phyloP scores from a whole-genome alignment of 441 rosid species.

The Flueggea neowawraea region DNA sequence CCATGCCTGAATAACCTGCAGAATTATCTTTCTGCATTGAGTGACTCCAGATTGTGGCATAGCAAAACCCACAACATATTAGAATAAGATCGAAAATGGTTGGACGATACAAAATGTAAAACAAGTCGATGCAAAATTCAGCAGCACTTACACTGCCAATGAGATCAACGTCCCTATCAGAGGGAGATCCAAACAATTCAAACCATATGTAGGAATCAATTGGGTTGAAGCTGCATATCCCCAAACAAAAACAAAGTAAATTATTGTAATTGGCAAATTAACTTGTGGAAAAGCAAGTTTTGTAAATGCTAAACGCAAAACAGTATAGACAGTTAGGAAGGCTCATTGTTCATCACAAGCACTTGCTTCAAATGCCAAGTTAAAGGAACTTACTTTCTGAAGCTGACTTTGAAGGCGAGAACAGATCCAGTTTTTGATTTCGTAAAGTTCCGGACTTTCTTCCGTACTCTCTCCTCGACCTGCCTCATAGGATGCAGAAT shows the following conservation, averaged over 20 bases:
- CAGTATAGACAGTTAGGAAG: neutral
- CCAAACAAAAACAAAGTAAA: slow-evolving; percentile 3
- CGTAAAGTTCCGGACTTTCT: slow-evolving; percentile 68
- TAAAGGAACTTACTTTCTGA: slow-evolving; percentile 64
- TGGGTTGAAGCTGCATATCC: slow-evolving; percentile 70
- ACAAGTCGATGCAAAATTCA: slow-evolving; percentile 1
- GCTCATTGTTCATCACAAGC: neutral
- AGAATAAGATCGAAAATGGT: neutral
- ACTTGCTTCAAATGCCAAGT: neutral
- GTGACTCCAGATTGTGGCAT: neutral
- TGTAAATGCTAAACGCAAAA: neutral
- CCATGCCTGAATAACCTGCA: slow-evolving; percentile 92
- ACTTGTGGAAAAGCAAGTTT: neutral
- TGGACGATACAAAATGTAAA: slow-evolving; percentile 1
- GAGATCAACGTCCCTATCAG: slow-evolving; percentile 81
- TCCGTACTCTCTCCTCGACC: slow-evolving; percentile 82
- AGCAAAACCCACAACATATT: too few species aligned
- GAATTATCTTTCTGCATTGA: neutral
- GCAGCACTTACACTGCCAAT: slow-evolving; percentile 57
- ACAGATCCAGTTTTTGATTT: slow-evolving; percentile 86
- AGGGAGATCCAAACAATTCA: slow-evolving; percentile 79
- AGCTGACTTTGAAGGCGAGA: slow-evolving; percentile 88
- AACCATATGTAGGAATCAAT: slow-evolving; percentile 83
- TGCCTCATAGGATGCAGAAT: slow-evolving; percentile 11
- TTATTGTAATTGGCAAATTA: too few species aligned